Base-by-base conservation (phyloP, 2,329 filamentous ascomycete species). In the Colletotrichum siamense region DNA sequence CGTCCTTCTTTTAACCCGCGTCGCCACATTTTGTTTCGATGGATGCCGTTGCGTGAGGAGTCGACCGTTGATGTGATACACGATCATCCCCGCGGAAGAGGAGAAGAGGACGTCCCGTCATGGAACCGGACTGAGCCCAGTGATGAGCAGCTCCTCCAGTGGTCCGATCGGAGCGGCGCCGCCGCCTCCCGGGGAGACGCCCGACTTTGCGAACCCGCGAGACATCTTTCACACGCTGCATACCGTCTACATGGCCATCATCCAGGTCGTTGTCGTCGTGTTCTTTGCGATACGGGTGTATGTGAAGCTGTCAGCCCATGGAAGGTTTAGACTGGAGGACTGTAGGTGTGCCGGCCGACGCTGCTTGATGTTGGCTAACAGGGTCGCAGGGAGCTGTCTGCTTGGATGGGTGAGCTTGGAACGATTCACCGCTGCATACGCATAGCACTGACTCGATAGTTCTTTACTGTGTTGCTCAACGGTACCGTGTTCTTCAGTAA, bases 101-200 rank as follows among this genome's bases (percentile, higher is more conserved):
- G 44, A 52, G 44, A 52, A 52, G 10, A 22, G 3, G 44, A 22
- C 18, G 10, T 26, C 36, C 24, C 64, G 74, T 39, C 74, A 65
- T 73, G 70, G 74, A 70, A 66, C 57, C 59, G 34, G 64, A 36
- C 22, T 64, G 22, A 66, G 39, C 10, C 49, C 65, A 65, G 73
- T 55, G 22, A 76, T 76, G 74, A 55, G 24, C 70, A 73, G 22
- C 36, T 18, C 57, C 36, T 22, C 71, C 24, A 32, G 55, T 69
- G 59, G 64, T 34, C 28, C 74, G 57, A 68, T 61, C 71, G 74
- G 74, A 36, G 74, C 74, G 59, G 74, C 71, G 22, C 39, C 72
- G 44, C 75, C 75, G 67, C 75, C 75, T 28, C 67, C 62, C 39
- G 75, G 75, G 32, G 75, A 71, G 55, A 77, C 61, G 55, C 72